These are phyloP conservation scores for Epichloe hybrida DNA, from an alignment of 2,329 filamentous ascomycete genomes.

Conservation along the genomic window DNA sequence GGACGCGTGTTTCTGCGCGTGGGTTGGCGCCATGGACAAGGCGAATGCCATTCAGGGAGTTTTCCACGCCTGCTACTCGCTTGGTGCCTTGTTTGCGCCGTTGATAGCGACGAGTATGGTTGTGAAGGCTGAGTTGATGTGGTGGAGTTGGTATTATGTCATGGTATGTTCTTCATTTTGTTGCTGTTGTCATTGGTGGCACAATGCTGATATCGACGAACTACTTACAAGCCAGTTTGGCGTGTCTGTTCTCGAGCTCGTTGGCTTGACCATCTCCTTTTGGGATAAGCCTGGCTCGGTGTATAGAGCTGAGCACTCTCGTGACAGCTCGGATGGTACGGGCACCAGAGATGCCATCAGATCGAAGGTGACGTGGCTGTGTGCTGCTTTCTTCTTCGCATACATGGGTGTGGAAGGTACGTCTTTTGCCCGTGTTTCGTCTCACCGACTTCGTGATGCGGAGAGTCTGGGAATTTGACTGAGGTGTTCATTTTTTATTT, in stretches of 20 bases:
- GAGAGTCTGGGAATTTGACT: too few relatives aligned
- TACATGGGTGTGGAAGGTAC: conserved; percentile 59
- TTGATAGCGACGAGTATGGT: conserved; percentile 56
- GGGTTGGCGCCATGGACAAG: conserved; percentile 51
- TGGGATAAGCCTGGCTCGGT: conserved; percentile 43
- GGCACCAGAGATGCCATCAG: conserved; percentile 27
- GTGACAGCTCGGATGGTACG: conserved; percentile 14
- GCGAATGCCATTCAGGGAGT: conserved; percentile 55
- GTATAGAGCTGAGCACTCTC: conserved; percentile 31
- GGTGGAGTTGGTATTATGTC: conserved; percentile 59
- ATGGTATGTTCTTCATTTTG: conserved; percentile 40
- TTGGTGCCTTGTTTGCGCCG: conserved; percentile 50
- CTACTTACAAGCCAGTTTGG: conserved; percentile 18
- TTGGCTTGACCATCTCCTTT: conserved; percentile 38
- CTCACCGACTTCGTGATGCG: too few relatives aligned
- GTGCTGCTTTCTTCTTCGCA: conserved; percentile 53
- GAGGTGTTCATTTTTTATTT: too few relatives aligned
- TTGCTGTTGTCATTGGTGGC: too few relatives aligned
- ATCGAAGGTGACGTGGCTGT: conserved; percentile 48
- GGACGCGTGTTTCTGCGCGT: conserved; percentile 36
- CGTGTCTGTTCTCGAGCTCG: conserved; percentile 41
- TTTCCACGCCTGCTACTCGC: conserved; percentile 50
- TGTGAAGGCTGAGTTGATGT: conserved; percentile 40
- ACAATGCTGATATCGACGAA: not conserved
- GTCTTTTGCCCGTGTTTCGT: not conserved